Base-by-base conservation (phyloP, 1,284 basidiomycete genomes). In the Ceratobasidium sp. region DNA sequence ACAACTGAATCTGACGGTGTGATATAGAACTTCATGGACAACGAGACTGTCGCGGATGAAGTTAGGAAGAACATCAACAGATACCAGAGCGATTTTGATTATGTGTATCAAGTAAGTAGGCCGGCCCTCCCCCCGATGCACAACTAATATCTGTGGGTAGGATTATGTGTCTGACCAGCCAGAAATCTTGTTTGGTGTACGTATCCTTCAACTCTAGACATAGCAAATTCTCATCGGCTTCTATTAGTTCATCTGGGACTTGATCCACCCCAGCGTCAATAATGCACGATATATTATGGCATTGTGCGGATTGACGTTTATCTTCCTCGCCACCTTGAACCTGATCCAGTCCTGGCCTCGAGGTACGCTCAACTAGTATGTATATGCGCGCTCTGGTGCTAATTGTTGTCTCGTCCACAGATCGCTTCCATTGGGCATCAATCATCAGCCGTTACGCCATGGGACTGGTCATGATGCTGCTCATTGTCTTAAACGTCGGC, bases 391-490 rank as follows among this genome's bases (percentile, higher is more conserved):
- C 1, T 50, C 23, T 38, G 28, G 52, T 13, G 20, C 26, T 15
- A 12, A 20, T 2, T n/a, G n/a, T n/a, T n/a, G n/a, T n/a, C n/a
- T n/a, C n/a, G n/a, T n/a, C n/a, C 13, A 42, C n/a, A 75, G 73
- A 75, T 56, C 73, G 61, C 44, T 75, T 54, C 50, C 73, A 75
- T 12, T 65, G 73, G 73, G 73, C 26, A 15, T 40, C 46, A 20
- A 56, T 75, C 13, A 50, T 65, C 12, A 65, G 73, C 26, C 73
- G 73, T 20, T 65, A 66, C 20, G 50, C 50, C 3, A 75, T 65
- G 73, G 73, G 73, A 17, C 20, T 64, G 2, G 38, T 42, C 2
- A 62, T 75, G 48, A 15, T 46, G 10, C 23, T 57, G 28, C n/a
- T 75, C 3, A n/a, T 76, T 1, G n/a, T 76, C 33, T 40, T 76